Evolutionary conservation across 2,329 filamentous ascomycete genomes (phyloP).

Genomic region (Zasmidium angulare): DNA sequence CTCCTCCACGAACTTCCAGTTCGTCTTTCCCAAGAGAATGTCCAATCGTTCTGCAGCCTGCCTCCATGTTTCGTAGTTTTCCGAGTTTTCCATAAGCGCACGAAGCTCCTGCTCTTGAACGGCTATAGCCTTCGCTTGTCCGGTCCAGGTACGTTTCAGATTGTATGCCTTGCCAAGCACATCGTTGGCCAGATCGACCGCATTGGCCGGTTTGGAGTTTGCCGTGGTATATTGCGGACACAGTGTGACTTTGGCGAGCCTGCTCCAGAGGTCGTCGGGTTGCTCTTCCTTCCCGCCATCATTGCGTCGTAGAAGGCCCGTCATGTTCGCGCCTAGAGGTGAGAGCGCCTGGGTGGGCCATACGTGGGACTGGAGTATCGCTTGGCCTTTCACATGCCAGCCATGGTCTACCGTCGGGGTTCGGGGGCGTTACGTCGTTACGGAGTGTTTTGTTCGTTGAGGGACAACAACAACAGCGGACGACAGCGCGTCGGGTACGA

Average conservation of each 20-base stretch:
- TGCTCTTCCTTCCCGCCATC: background rate
- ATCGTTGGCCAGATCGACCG: constrained; percentile 16
- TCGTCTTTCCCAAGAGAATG: constrained; percentile 21
- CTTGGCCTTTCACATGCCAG: background rate
- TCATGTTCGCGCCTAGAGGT: background rate
- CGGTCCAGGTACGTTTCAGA: constrained; percentile 4
- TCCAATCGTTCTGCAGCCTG: constrained; percentile 18
- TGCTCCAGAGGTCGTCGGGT: background rate
- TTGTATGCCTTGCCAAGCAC: constrained; percentile 11
- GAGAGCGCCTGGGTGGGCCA: background rate
- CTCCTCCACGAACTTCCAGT: constrained; percentile 22
- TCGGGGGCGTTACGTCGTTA: background rate
- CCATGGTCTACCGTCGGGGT: background rate
- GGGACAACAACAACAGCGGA: background rate
- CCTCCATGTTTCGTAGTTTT: constrained; percentile 15
- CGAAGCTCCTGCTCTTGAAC: constrained; percentile 10
- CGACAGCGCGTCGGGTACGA: too few species aligned
- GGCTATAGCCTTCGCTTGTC: constrained; percentile 2
- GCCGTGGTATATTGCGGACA: background rate
- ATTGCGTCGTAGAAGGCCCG: background rate
- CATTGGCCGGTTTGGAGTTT: constrained; percentile 7
- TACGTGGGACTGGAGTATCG: background rate
- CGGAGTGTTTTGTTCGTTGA: background rate
- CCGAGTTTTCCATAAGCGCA: constrained; percentile 10
- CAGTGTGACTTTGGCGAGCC: background rate